phyloP scores from a whole-genome alignment of 345 rosid genomes.

The Turritis glabra region DNA sequence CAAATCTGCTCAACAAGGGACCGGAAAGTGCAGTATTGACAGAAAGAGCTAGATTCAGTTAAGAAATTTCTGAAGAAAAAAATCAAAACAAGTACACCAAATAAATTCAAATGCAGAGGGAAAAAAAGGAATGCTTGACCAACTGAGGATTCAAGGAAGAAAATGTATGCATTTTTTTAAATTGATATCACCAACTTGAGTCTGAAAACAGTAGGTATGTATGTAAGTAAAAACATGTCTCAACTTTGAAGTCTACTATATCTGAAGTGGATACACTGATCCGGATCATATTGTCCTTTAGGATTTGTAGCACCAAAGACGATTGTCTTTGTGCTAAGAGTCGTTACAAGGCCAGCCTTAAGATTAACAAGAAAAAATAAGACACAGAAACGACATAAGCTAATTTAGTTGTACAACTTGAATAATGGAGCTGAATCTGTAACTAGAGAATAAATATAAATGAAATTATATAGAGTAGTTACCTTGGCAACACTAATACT shows the following conservation, averaged over 20 bases:
- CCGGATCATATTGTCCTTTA: conserved; percentile 96
- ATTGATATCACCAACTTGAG: background rate
- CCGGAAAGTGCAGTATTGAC: conserved; percentile 95
- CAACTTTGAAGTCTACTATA: background rate
- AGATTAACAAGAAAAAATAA: conserved; percentile 11
- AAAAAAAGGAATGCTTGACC: background rate
- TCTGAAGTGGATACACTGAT: conserved; percentile 67
- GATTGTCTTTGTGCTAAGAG: conserved; percentile 83
- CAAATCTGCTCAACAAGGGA: conserved; percentile 93
- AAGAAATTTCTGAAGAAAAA: conserved; percentile 41
- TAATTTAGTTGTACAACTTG: conserved; percentile 14
- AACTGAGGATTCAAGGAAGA: background rate
- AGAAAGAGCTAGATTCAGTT: conserved; percentile 75
- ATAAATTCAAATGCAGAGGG: background rate
- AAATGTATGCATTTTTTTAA: background rate
- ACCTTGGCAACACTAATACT: conserved; percentile 98
- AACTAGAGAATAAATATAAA: background rate
- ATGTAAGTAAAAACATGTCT: background rate
- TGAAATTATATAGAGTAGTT: conserved; percentile 7
- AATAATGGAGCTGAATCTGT: conserved; percentile 6
- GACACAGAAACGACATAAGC: background rate
- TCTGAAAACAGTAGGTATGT: background rate
- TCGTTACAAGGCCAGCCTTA: conserved; percentile 97
- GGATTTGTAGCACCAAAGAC: conserved; percentile 99
- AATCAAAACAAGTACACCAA: background rate